Percentiles rank a stretch among this genome's conserved stretches.
These are phyloP conservation scores for Salinomyces thailandicus DNA, from an alignment of 2,329 filamentous ascomycete genomes.

Conservation along the genomic window DNA sequence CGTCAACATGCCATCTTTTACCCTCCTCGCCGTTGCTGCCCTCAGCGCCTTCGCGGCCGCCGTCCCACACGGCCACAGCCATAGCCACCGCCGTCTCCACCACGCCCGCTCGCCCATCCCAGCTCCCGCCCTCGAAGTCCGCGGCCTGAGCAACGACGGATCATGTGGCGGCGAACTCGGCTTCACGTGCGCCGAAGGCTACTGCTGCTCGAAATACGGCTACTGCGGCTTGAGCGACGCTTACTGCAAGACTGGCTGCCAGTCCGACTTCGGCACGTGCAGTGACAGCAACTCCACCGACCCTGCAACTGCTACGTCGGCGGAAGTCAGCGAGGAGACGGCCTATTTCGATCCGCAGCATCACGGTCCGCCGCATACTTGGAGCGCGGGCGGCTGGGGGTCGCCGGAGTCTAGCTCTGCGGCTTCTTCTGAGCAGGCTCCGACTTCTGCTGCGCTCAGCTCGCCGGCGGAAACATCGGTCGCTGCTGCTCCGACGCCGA, in stretches of 20 bases:
- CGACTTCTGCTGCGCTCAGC: background rate
- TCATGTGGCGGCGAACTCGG: conserved; percentile 12
- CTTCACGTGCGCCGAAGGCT: conserved; percentile 10
- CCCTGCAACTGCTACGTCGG: background rate
- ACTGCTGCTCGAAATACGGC: conserved; percentile 15
- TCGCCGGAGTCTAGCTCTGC: background rate
- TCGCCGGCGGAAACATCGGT: background rate
- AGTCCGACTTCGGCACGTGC: conserved; percentile 17
- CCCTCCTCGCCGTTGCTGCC: conserved; percentile 6
- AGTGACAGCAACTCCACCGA: conserved; percentile 4
- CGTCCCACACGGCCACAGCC: conserved; percentile 9
- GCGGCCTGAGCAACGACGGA: conserved; percentile 9
- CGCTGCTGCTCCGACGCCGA: conserved; percentile 1
- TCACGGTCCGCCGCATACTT: background rate
- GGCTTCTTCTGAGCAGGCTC: background rate
- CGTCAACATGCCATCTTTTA: conserved; percentile 6
- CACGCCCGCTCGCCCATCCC: conserved; percentile 3
- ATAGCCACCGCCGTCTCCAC: conserved; percentile 2
- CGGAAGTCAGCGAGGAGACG: background rate
- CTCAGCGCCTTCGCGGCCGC: conserved; percentile 12
- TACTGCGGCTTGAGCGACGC: conserved; percentile 14
- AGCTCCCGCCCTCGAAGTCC: conserved; percentile 2
- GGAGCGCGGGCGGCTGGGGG: background rate
- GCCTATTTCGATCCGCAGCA: background rate
- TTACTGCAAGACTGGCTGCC: conserved; percentile 18